Percentiles rank a stretch among this genome's conserved stretches.
Conservation (phyloP, 495 filamentous ascomycete species). For the Cercophora scortea region DNA sequence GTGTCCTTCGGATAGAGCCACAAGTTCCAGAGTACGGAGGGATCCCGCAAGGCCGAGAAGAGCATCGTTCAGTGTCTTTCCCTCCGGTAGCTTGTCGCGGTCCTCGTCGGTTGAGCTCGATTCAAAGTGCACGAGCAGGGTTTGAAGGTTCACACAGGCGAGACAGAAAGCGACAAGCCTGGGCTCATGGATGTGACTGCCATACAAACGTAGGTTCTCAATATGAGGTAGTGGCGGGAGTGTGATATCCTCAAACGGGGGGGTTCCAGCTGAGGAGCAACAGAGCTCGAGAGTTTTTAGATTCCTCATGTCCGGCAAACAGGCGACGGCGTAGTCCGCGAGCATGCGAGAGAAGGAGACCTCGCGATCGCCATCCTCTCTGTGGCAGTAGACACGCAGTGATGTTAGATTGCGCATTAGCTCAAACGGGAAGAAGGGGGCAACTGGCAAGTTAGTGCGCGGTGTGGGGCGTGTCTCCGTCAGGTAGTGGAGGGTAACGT, state of each 20-base stretch:
- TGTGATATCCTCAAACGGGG: conserved; percentile 3
- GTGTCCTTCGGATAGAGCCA: conserved; percentile 21
- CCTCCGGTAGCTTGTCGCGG: conserved; percentile 19
- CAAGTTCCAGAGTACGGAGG: conserved; percentile 19
- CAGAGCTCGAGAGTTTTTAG: conserved; percentile 27
- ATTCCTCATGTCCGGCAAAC: conserved; percentile 7
- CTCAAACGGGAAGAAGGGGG: conserved; percentile 11
- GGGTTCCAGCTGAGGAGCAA: conserved; percentile 16
- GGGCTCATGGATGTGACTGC: conserved; percentile 24
- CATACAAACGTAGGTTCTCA: conserved; percentile 23
- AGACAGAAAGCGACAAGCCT: conserved; percentile 17
- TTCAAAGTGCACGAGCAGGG: conserved; percentile 25
- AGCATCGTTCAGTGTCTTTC: conserved; percentile 22
- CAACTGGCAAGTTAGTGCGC: conserved; percentile 2
- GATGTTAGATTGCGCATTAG: conserved; percentile 10
- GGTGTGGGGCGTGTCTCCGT: neutral
- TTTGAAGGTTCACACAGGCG: conserved; percentile 22
- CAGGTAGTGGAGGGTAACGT: conserved; percentile 9
- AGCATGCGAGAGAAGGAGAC: conserved; percentile 16
- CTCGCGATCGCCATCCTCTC: conserved; percentile 18
- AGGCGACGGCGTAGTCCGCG: conserved; percentile 17
- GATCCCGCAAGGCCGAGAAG: conserved; percentile 13
- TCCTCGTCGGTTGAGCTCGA: conserved; percentile 19
- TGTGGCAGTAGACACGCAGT: conserved; percentile 26
- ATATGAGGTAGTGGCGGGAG: conserved; percentile 20